These are phyloP conservation scores for Penicillium sp. DNA, from an alignment of 2,329 filamentous ascomycete genomes.

Conservation along the genomic window DNA sequence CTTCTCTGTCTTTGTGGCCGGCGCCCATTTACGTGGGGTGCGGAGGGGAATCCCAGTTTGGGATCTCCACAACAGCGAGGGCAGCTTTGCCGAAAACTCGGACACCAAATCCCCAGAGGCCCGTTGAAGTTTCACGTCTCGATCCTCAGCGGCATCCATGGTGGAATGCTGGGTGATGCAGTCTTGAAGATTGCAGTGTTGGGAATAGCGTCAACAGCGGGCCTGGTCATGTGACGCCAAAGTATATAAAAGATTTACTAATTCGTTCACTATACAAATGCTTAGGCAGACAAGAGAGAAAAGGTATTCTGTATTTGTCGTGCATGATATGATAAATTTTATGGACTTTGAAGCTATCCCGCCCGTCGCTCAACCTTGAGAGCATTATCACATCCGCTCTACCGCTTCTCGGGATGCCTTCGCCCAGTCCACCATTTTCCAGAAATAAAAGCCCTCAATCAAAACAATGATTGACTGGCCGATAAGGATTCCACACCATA, in stretches of 20 bases:
- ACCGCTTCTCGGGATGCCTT: constrained; percentile 6
- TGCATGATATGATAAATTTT: background rate
- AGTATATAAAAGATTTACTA: background rate
- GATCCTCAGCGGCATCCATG: constrained; percentile 47
- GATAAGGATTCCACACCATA: constrained; percentile 73
- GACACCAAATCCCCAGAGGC: constrained; percentile 44
- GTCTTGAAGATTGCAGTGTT: constrained; percentile 9
- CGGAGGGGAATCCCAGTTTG: constrained; percentile 23
- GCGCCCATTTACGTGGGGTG: constrained; percentile 40
- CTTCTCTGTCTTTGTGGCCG: constrained; percentile 37
- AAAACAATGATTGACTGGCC: constrained; percentile 57
- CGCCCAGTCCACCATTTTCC: constrained; percentile 10
- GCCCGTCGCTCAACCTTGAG: background rate
- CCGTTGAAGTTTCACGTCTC: constrained; percentile 47
- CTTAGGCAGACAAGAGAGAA: background rate
- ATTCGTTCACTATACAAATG: background rate
- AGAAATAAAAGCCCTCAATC: constrained; percentile 55
- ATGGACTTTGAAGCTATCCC: background rate
- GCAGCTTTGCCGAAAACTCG: constrained; percentile 43
- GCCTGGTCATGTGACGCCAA: constrained; percentile 19
- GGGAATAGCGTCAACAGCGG: constrained; percentile 26
- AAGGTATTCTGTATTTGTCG: background rate
- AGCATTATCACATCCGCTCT: constrained; percentile 2
- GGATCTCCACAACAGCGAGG: constrained; percentile 41
- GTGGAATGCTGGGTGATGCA: constrained; percentile 7